These are phyloP conservation scores for Boletus albobrunnescens DNA, from an alignment of 1,284 basidiomycete species.

Conservation along the genomic window DNA sequence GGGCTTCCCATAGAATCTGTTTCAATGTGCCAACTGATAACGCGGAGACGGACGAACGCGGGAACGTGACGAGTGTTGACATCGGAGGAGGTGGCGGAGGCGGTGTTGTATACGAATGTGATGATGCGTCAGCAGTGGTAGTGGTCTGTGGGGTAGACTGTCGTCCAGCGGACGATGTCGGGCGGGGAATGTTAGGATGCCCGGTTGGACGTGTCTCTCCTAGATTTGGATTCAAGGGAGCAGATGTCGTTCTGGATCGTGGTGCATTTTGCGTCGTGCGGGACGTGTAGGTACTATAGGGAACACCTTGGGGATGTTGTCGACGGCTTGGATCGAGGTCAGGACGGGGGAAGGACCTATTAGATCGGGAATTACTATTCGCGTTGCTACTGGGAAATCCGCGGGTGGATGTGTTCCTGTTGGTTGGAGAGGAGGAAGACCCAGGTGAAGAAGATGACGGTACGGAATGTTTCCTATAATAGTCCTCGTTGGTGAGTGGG, in stretches of 20 bases:
- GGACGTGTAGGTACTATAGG: slow-evolving; percentile 19
- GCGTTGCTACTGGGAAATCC: slow-evolving; percentile 12
- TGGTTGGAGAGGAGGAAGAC: slow-evolving; percentile 27
- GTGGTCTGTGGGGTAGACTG: slow-evolving; percentile 21
- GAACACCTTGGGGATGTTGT: slow-evolving; percentile 22
- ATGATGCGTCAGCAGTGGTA: slow-evolving; percentile 10
- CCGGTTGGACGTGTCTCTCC: slow-evolving; percentile 10
- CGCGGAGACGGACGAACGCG: slow-evolving; percentile 48
- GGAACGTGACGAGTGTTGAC: slow-evolving; percentile 62
- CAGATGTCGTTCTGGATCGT: slow-evolving; percentile 25
- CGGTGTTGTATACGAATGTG: slow-evolving; percentile 26
- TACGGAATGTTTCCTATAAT: slow-evolving; percentile 63
- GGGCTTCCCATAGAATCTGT: slow-evolving; percentile 69
- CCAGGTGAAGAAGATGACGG: slow-evolving; percentile 42
- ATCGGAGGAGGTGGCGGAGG: slow-evolving; percentile 51
- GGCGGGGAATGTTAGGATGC: slow-evolving; percentile 19
- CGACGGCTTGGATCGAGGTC: slow-evolving; percentile 36
- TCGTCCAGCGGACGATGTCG: slow-evolving; percentile 22
- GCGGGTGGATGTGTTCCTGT: slow-evolving; percentile 16
- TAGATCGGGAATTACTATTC: slow-evolving; percentile 12
- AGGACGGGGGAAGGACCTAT: slow-evolving; percentile 34
- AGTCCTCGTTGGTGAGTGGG: slow-evolving; percentile 39
- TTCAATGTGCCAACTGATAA: slow-evolving; percentile 70
- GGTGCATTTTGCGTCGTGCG: slow-evolving; percentile 7
- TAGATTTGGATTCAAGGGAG: slow-evolving; percentile 19